Base-by-base conservation (phyloP, 495 filamentous ascomycete species). In the Penicillium lagena region DNA sequence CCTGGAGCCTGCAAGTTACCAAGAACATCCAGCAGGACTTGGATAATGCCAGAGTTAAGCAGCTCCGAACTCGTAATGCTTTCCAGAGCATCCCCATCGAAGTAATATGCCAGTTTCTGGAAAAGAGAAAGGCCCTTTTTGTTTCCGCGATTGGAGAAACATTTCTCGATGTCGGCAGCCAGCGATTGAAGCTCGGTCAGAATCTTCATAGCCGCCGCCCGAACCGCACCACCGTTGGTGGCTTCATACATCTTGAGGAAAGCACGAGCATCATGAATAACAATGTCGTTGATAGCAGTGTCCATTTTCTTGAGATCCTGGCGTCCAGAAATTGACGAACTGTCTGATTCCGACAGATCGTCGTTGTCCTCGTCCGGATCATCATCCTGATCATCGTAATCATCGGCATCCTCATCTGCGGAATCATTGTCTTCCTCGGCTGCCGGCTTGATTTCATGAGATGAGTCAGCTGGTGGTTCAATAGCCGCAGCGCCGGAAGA, bases 21-120 rank as follows among this genome's bases (percentile, higher is more conserved):
- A 51, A 99, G 90, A 17, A 95, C 78, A 22, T 86, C 76, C 15
- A 96, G 75, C 14, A 99, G 70, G 10, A 87, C 82, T 30, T 86
- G 76, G 22, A 97, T 89, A 43, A 99, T 80, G 15, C 87, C 85
- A 7, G 94, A 96, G 42, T 84, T 88, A 11, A 97, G 79, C 22
- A 99, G 66, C 56, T 99, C 94, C 12, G 90, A 87, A 63, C 94
- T 99, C n/a, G 94, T 97, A 30, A 97, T 90, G 43, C 89, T 96
- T 61, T 96, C 84, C 47, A 97, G 59, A 0, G 82, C 79, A 62
- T 96, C 86, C 2, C 85, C 83, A 45, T 93, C 85, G 59, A 99
- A 99, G 55, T 90, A 89, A n/a, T 78, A 75, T 1, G 89, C 89
- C 40, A 99, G 67, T 31, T 73, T 83, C 29, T 72, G 69, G 67